phyloP scores from a whole-genome alignment of 306 rosid genomes.

The Cicer pinnatifidum region DNA sequence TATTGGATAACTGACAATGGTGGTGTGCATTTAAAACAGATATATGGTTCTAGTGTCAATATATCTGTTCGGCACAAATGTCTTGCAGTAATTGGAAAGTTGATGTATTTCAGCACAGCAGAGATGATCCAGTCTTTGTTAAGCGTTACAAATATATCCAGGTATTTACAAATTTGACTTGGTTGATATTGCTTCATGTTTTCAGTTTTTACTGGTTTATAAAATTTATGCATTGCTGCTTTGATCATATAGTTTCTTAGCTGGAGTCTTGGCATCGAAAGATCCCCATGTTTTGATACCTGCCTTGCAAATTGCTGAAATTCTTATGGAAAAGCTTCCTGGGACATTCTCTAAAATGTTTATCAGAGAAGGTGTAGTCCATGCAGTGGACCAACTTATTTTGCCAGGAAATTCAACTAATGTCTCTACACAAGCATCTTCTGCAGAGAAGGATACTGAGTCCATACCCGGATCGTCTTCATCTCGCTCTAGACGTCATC shows the following conservation, averaged over 20 bases:
- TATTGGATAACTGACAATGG: conserved; percentile 27
- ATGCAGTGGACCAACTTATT: conserved; percentile 95
- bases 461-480: conserved; percentile 67
- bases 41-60: conserved; percentile 96
- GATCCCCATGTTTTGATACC: conserved; percentile 92
- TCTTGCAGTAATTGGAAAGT: conserved; percentile 86
- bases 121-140: conserved; percentile 94
- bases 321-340: conserved; percentile 97
- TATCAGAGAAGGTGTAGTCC: conserved; percentile 95
- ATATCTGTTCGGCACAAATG: conserved; percentile 97
- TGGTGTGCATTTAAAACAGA: conserved; percentile 57
- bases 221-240: conserved; percentile 37
- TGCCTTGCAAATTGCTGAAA: conserved; percentile 93
- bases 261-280: conserved; percentile 97
- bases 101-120: conserved; percentile 91
- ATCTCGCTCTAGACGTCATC: conserved; percentile 86
- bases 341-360: conserved; percentile 87
- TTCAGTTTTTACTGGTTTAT: conserved; percentile 16
- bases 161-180: conserved; percentile 57
- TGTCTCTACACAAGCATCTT: conserved; percentile 61
- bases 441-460: conserved; percentile 79
- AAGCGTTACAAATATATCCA: conserved; percentile 81
- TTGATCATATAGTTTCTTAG: conserved; percentile 73
- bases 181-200: conserved; percentile 30
- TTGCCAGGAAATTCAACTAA: conserved; percentile 62